A percentile compares a stretch with the other conserved stretches of the same genome.
These are phyloP conservation scores for Pyrenophora tritici-repentis DNA, from an alignment of 2,329 filamentous ascomycete genomes.

Conservation along the genomic window DNA sequence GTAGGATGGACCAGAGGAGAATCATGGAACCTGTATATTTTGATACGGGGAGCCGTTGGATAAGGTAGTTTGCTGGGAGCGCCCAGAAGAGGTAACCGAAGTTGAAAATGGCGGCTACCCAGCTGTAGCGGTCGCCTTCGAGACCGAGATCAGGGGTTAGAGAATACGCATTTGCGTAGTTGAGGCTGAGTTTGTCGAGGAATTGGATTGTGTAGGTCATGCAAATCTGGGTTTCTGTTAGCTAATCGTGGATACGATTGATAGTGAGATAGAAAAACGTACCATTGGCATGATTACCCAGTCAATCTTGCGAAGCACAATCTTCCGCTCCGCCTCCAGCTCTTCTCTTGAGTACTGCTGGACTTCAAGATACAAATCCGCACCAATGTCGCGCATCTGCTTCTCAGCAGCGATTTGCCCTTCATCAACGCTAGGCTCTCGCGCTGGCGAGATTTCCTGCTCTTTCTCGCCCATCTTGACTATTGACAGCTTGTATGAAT, in stretches of 20 bases:
- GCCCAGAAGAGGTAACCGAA: conserved; percentile 53
- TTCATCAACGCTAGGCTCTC: conserved; percentile 35
- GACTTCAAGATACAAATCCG: conserved; percentile 53
- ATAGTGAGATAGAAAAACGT: not conserved
- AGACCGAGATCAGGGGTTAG: conserved; percentile 45
- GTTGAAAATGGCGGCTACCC: conserved; percentile 52
- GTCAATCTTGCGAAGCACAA: conserved; percentile 53
- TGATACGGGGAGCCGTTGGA: conserved; percentile 44
- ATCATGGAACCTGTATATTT: conserved; percentile 48
- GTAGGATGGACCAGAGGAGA: conserved; percentile 53
- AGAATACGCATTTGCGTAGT: conserved; percentile 49
- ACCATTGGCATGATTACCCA: conserved; percentile 56
- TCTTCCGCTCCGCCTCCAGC: conserved; percentile 49
- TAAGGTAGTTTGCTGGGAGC: conserved; percentile 47
- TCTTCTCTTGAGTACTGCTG: conserved; percentile 52
- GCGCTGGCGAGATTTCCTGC: conserved; percentile 25
- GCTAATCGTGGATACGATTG: not conserved
- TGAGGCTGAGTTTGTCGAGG: conserved; percentile 51
- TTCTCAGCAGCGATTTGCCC: conserved; percentile 37
- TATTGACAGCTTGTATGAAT: not conserved
- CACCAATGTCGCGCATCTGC: conserved; percentile 52
- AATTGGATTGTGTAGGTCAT: conserved; percentile 56
- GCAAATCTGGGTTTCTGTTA: conserved; percentile 33
- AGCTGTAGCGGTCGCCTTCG: conserved; percentile 47
- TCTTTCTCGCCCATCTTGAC: conserved; percentile 31